These are phyloP conservation scores for Tricholoma sp. DNA, from an alignment of 768 basidiomycete species.

Conservation along the genomic window DNA sequence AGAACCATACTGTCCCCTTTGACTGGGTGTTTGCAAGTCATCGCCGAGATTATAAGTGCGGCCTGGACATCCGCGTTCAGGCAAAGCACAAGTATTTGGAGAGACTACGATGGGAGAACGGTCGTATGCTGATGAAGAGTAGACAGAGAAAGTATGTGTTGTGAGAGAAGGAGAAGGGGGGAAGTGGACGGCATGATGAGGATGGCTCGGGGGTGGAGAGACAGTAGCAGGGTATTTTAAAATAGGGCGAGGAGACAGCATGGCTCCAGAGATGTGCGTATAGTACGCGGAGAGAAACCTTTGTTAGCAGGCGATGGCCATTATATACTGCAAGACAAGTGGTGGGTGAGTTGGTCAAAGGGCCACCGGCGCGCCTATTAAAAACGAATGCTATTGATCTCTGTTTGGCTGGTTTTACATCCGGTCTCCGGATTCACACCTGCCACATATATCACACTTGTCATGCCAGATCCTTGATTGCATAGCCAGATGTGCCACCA, in stretches of 20 bases:
- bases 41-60: constrained; percentile 58
- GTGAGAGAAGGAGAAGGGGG: constrained; percentile 48
- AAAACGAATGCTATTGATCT: constrained; percentile 10
- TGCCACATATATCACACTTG: too few species aligned
- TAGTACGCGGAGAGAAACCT: not conserved
- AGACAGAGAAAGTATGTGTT: constrained; percentile 40
- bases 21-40: constrained; percentile 8
- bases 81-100: constrained; percentile 70
- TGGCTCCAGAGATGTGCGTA: constrained; percentile 7
- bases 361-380: not conserved
- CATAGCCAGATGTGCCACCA: too few species aligned
- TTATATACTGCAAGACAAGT: constrained; percentile 1
- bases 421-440: not conserved
- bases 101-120: constrained; percentile 73
- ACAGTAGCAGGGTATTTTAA: constrained; percentile 42
- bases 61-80: constrained; percentile 74
- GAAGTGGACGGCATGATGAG: constrained; percentile 36
- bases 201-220: constrained; percentile 20
- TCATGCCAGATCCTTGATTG: too few species aligned
- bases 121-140: constrained; percentile 67
- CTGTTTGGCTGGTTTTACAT: constrained; percentile 12
- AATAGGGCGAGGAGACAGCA: constrained; percentile 47
- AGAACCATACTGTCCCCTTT: constrained; percentile 20
- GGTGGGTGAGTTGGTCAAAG: not conserved
- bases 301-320: constrained; percentile 15